Evolutionary conservation across 2,329 filamentous ascomycete genomes (phyloP), one percentile per base, ranked within the genome.

Genomic region (Fusarium kyushuense): DNA sequence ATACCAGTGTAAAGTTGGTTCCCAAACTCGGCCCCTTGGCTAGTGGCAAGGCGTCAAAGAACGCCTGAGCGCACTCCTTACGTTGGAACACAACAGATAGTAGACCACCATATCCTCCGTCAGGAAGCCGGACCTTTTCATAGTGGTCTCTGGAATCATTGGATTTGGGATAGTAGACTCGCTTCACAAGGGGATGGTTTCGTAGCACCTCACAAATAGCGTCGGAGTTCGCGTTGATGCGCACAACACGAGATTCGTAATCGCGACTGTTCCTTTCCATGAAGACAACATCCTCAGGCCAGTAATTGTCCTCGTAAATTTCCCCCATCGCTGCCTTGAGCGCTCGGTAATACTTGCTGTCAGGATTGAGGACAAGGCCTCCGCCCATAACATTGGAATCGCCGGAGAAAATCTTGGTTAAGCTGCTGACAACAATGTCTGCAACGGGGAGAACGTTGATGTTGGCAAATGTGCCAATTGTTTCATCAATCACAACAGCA

Each of bases 321-420:
- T 79, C 77, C 6, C 81, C 79, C 76, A 92, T 87, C n/a, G 84
- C 83, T 7, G 82, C 76, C 76, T 93, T 95, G n/a, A 99, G 79
- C 1, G 80, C 72, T 4, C 77, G 56, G 77, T 97, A 97, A 79
- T 90, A 91, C 45, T 81, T 87, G n/a, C 89, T 83, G 58, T 89
- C 86, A 1, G 87, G 87, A 73, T 90, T 90, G 45, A 90, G 76
- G 54, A 90, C 87, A 45, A 85, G 81, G 68, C 90, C 92, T 57
- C 96, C 96, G 60, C 94, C 96, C 95, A 98, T 98, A 70, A 99
- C 96, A 78, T 99, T 98, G 78, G 93, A 96, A 79, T 97, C 96
- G 51, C 96, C 96, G 57, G 93, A 97, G 81, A 99, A 99, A 54
- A 98, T 91, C 79, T 99, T 99, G 48, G 96, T 98, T 61, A 99